Percentiles rank a stretch among this genome's conserved stretches.
Conservation (phyloP, 2,329 filamentous ascomycete genomes). For the Raffaelea deltoideospora region DNA sequence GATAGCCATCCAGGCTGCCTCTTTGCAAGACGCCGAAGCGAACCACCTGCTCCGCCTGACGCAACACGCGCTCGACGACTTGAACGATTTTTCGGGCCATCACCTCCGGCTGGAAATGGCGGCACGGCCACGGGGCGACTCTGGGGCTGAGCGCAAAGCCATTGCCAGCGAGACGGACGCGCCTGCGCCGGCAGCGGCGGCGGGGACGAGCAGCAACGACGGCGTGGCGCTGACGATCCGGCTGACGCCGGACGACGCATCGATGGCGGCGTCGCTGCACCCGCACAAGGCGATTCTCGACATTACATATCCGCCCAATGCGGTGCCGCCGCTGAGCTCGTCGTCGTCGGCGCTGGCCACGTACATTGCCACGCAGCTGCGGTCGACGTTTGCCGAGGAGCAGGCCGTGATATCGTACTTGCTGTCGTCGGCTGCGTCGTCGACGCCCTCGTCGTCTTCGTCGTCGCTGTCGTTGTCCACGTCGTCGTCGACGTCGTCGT, state of each 20-base stretch:
- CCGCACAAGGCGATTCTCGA: slow-evolving; percentile 58
- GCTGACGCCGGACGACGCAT: slow-evolving; percentile 47
- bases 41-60: slow-evolving; percentile 64
- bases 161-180: slow-evolving; percentile 14
- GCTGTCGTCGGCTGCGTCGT: slow-evolving; percentile 45
- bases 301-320: slow-evolving; percentile 58
- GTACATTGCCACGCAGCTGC: slow-evolving; percentile 65
- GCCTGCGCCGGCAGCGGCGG: slow-evolving; percentile 16
- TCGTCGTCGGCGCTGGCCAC: slow-evolving; percentile 59
- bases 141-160: slow-evolving; percentile 2
- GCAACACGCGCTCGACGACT: slow-evolving; percentile 72
- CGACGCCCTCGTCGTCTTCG: too few relatives aligned
- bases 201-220: slow-evolving; percentile 19
- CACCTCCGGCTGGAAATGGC: slow-evolving; percentile 57
- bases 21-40: slow-evolving; percentile 50
- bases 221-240: slow-evolving; percentile 54
- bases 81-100: slow-evolving; percentile 75
- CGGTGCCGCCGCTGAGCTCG: slow-evolving; percentile 49
- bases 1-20: slow-evolving; percentile 59
- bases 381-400: slow-evolving; percentile 71
- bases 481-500: slow-evolving; percentile 23
- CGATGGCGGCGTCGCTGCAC: slow-evolving; percentile 49
- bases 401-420: slow-evolving; percentile 71
- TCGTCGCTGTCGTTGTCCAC: slow-evolving; percentile 27
- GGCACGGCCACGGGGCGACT: slow-evolving; percentile 1